A percentile compares a stretch with the other conserved stretches of the same genome.
phyloP scores from a whole-genome alignment of 139 green algal species.

The Tetratostichococcus sp. region DNA sequence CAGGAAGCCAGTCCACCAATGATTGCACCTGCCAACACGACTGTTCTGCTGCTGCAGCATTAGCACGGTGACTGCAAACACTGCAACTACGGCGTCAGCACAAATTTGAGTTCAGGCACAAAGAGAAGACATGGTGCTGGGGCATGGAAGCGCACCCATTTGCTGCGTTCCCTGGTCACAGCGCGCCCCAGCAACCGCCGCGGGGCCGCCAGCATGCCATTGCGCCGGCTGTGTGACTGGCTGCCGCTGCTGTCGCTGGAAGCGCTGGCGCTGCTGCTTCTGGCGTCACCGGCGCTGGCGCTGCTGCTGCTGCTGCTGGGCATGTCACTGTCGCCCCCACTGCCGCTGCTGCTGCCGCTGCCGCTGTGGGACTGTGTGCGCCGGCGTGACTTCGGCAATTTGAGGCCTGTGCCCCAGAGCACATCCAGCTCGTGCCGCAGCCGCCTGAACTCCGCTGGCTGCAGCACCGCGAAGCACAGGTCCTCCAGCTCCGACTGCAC shows the following conservation, averaged over 20 bases:
- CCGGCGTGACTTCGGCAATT: slow-evolving; percentile 24
- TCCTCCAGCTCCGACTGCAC: slow-evolving; percentile 91
- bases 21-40: no score
- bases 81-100: no score
- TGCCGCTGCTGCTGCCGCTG: not conserved
- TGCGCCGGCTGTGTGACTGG: not conserved
- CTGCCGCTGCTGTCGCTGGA: not conserved
- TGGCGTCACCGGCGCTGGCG: slow-evolving; percentile 7
- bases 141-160: not conserved
- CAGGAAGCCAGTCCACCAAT: no score
- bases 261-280: not conserved
- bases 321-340: not conserved
- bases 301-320: slow-evolving; percentile 11
- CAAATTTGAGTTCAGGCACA: no score
- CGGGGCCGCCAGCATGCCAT: not conserved
- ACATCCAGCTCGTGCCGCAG: slow-evolving; percentile 49
- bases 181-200: not conserved
- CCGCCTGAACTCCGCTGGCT: slow-evolving; percentile 55
- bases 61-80: no score
- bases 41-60: no score
- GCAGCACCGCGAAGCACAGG: slow-evolving; percentile 90
- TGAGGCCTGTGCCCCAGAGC: slow-evolving; percentile 29
- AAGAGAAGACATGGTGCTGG: no score
- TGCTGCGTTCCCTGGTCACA: not conserved
- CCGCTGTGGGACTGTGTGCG: slow-evolving; percentile 17